Base-by-base conservation (phyloP, 2,329 filamentous ascomycete genomes). In the Harringtonia lauricola region DNA sequence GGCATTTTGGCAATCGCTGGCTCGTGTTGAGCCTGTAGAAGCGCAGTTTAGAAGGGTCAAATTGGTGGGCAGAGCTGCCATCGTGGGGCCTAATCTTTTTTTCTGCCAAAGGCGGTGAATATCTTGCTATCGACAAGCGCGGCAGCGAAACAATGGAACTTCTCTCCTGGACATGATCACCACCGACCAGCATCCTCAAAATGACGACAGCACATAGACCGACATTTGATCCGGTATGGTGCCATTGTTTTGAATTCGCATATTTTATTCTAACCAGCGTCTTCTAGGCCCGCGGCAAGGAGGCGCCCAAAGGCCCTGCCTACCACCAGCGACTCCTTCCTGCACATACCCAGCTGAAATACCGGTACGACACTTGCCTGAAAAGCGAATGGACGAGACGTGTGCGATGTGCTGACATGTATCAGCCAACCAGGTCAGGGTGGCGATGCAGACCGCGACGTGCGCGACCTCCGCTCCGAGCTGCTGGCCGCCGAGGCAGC, bases 271-370 rank as follows among this genome's bases (percentile, higher is more conserved):
- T 38, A 35, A 31, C 5, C 4, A n/a, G 26, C 2, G 10, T n/a
- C 28, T 37, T 14, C 44, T 51, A 88, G 84, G 89, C 90, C 35
- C 80, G 83, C 60, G 92, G 92, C 61, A 95, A 95, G 72, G 92
- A 98, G 65, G 87, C 89, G 56, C 83, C 88, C 47, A 83, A 88
- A 57, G 92, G 92, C 39, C 86, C 87, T 40, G 90, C 88, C 55
- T 96, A 95, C 69, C 92, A 98, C 61, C 90, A 96, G 65, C 84
- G 92, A 55, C 83, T 96, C 15, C 81, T 95, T 14, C 90, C 92
- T 29, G 92, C 92, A 28, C 84, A 98, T 63, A 96, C 86, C 13
- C 81, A 86, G 51, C 81, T 98, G 59, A 98, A 98, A 67, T 84
- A 82, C 59, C 79, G 87, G 70, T 81, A 75, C 38, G 69, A n/a